These are phyloP conservation scores for Gryganskiella cystojenkinii DNA, from an alignment of 192 early-diverging fungal genomes.

Conservation along the genomic window DNA sequence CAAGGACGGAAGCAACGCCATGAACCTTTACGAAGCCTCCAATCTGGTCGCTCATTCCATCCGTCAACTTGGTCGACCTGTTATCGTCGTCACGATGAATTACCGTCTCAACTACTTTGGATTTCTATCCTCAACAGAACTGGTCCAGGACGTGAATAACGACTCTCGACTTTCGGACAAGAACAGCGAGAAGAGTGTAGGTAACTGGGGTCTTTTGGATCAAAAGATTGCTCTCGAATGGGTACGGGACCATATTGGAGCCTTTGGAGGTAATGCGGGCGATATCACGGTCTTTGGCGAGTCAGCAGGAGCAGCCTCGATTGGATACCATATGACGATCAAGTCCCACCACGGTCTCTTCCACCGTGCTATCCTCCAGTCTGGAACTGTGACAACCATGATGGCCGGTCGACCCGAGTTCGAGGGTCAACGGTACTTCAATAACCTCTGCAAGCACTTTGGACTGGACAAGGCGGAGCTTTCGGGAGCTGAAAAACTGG, in stretches of 20 bases:
- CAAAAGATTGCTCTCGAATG: conserved; percentile 64
- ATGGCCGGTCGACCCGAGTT: conserved; percentile 9
- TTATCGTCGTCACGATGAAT: conserved; percentile 48
- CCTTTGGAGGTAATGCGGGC: conserved; percentile 67
- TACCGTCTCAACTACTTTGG: conserved; percentile 54
- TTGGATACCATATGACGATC: conserved; percentile 37
- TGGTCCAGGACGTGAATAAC: conserved; percentile 15
- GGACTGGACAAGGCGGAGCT: neutral
- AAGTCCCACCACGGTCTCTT: conserved; percentile 40
- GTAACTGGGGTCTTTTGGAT: conserved; percentile 65
- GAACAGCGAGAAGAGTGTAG: conserved; percentile 13
- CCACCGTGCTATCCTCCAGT: conserved; percentile 42
- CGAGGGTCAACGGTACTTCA: conserved; percentile 37
- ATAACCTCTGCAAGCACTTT: conserved; percentile 31
- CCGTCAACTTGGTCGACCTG: conserved; percentile 10
- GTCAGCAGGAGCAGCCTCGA: conserved; percentile 60
- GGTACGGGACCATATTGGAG: conserved; percentile 63
- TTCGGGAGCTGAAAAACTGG: conserved; percentile 13
- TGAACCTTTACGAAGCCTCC: conserved; percentile 23
- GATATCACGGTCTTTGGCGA: conserved; percentile 64
- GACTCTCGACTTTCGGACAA: conserved; percentile 13
- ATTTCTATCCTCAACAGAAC: conserved; percentile 38
- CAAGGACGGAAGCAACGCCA: conserved; percentile 35
- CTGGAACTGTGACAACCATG: conserved; percentile 32
- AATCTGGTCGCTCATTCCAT: conserved; percentile 28